These are phyloP conservation scores for Emericellopsis cladophorae DNA, from an alignment of 2,329 filamentous ascomycete genomes.

Conservation along the genomic window DNA sequence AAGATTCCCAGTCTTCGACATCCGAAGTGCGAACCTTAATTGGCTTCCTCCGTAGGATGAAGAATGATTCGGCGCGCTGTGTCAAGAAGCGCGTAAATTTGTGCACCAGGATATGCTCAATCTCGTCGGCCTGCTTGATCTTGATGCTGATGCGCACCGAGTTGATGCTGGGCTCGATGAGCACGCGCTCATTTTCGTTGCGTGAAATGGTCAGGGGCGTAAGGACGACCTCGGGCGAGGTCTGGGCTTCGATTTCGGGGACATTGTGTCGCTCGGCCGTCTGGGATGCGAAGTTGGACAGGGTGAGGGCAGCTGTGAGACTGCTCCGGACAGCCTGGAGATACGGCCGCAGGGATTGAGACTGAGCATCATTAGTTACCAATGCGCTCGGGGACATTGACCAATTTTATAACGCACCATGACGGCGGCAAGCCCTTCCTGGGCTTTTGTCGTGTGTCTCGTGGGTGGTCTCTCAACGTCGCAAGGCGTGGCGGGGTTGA, in stretches of 20 bases:
- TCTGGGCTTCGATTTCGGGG: conserved; percentile 87
- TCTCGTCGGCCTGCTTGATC: conserved; percentile 99
- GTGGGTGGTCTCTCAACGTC: not conserved
- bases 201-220: conserved; percentile 83
- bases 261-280: conserved; percentile 96
- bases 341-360: conserved; percentile 93
- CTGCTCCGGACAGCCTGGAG: conserved; percentile 92
- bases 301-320: conserved; percentile 72
- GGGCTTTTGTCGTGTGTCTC: not conserved
- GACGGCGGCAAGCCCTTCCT: conserved; percentile 1
- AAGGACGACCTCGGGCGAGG: conserved; percentile 85
- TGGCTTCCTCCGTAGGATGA: conserved; percentile 88
- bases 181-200: conserved; percentile 93
- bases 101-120: conserved; percentile 94
- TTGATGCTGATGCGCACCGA: conserved; percentile 94
- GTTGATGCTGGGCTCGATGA: conserved; percentile 95
- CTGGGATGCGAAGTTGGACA: conserved; percentile 96
- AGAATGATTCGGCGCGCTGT: conserved; percentile 79
- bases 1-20: conserved; percentile 4
- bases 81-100: conserved; percentile 89
- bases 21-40: conserved; percentile 56
- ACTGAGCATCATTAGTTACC: conserved; percentile 34
- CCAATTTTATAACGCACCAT: conserved; percentile 2
- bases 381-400: not conserved
- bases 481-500: conserved; percentile 9